These are phyloP conservation scores for Aurinia saxatilis DNA, from an alignment of 345 rosid species.

Conservation along the genomic window DNA sequence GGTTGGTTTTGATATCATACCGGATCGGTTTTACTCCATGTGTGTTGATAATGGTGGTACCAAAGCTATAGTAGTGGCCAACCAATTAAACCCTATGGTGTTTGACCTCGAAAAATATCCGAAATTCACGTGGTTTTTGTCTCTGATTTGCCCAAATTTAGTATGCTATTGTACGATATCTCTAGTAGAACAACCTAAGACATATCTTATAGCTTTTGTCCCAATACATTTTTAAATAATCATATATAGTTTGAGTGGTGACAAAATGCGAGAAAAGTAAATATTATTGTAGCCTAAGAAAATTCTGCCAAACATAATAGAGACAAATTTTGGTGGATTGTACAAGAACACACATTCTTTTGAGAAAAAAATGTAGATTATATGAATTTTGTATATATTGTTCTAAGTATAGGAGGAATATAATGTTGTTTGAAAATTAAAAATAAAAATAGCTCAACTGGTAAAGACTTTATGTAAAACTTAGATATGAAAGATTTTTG, in stretches of 20 bases:
- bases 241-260: neutral
- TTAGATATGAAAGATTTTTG: too few species aligned
- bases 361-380: neutral
- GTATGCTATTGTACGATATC: slow-evolving; percentile 16
- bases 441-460: too few species aligned
- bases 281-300: neutral
- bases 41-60: neutral
- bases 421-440: too few species aligned
- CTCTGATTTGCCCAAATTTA: slow-evolving; percentile 10
- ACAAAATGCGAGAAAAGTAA: slow-evolving; percentile 2
- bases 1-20: slow-evolving; percentile 8
- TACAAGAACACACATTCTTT: neutral
- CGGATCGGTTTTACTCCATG: slow-evolving; percentile 19
- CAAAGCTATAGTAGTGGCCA: slow-evolving; percentile 12
- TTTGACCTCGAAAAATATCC: slow-evolving; percentile 2
- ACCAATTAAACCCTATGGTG: neutral
- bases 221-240: neutral
- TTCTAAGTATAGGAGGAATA: too few species aligned
- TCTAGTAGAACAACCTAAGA: slow-evolving; percentile 24
- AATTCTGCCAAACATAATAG: slow-evolving; percentile 12
- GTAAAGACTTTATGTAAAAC: too few species aligned
- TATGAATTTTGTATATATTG: neutral
- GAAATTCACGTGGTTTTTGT: slow-evolving; percentile 24
- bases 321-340: slow-evolving; percentile 23
- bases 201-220: slow-evolving; percentile 9